Percentiles rank a stretch among this genome's conserved stretches.
These are phyloP conservation scores for Epichloe gansuensis DNA, from an alignment of 2,329 filamentous ascomycete genomes.

Conservation along the genomic window DNA sequence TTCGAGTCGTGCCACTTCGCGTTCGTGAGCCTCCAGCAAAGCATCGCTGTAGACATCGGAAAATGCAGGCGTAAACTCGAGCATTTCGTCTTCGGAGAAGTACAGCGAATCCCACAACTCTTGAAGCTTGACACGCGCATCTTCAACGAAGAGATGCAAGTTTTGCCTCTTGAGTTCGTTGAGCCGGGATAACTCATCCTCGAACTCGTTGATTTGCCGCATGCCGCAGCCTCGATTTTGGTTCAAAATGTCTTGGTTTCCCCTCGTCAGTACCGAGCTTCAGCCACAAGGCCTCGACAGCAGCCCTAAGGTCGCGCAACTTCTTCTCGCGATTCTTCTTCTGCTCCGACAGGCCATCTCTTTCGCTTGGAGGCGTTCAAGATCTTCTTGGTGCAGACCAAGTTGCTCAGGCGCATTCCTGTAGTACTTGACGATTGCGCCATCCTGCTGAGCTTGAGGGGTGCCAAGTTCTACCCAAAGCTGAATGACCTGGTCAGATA, in stretches of 20 bases:
- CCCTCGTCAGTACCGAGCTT: constrained; percentile 70
- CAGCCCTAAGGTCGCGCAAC: constrained; percentile 60
- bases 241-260: constrained; percentile 80
- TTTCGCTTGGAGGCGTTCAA: constrained; percentile 58
- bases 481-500: constrained; percentile 78
- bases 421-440: constrained; percentile 75
- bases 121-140: constrained; percentile 79
- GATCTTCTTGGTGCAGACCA: constrained; percentile 78
- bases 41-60: constrained; percentile 96
- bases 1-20: constrained; percentile 74
- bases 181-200: constrained; percentile 75
- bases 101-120: constrained; percentile 92
- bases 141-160: constrained; percentile 89
- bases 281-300: constrained; percentile 82
- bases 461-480: constrained; percentile 94
- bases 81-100: constrained; percentile 96
- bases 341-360: constrained; percentile 77
- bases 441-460: constrained; percentile 85
- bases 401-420: constrained; percentile 87
- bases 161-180: constrained; percentile 94
- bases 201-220: constrained; percentile 87
- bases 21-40: constrained; percentile 85
- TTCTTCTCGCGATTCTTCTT: constrained; percentile 72
- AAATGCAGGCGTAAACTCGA: constrained; percentile 93
- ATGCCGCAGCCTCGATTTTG: constrained; percentile 83